A percentile compares a stretch with the other conserved stretches of the same genome.
Evolutionary conservation across 495 filamentous ascomycete genomes (phyloP).

Genomic region (Podospora comata): DNA sequence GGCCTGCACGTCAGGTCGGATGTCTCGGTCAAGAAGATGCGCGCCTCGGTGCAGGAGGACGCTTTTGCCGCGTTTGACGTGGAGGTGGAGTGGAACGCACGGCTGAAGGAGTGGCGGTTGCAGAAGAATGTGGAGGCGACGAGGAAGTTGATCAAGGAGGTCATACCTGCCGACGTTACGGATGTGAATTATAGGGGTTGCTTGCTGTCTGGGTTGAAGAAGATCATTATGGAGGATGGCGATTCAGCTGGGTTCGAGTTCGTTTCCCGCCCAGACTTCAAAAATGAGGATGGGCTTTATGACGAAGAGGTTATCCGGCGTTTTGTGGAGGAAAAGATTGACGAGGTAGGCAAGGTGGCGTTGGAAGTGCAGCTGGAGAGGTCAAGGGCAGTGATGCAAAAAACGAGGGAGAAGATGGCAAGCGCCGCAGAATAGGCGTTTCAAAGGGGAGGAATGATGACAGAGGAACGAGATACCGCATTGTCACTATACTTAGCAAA

Average conservation of each 20-base stretch:
- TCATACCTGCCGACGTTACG: constrained; percentile 22
- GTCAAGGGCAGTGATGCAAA: constrained; percentile 20
- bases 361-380: constrained; percentile 28
- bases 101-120: constrained; percentile 29
- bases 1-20: constrained; percentile 25
- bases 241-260: constrained; percentile 27
- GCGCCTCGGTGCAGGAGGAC: constrained; percentile 33
- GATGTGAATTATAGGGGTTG: constrained; percentile 23
- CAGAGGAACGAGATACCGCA: not conserved
- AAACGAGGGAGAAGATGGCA: constrained; percentile 17
- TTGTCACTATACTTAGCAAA: not conserved
- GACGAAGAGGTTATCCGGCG: constrained; percentile 31
- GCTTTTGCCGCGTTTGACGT: constrained; percentile 37
- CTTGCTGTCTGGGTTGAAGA: constrained; percentile 32
- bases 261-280: constrained; percentile 19
- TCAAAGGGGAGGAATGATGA: not conserved
- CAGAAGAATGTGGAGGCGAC: constrained; percentile 29
- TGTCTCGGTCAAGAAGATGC: constrained; percentile 14
- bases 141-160: constrained; percentile 36
- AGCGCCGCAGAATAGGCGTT: not conserved
- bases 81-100: constrained; percentile 25
- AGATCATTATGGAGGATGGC: constrained; percentile 40
- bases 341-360: constrained; percentile 32
- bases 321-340: constrained; percentile 40
- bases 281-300: constrained; percentile 37